Evolutionary conservation across 2,329 filamentous ascomycete species (phyloP).

Genomic region (Fusarium pseudonygamai): DNA sequence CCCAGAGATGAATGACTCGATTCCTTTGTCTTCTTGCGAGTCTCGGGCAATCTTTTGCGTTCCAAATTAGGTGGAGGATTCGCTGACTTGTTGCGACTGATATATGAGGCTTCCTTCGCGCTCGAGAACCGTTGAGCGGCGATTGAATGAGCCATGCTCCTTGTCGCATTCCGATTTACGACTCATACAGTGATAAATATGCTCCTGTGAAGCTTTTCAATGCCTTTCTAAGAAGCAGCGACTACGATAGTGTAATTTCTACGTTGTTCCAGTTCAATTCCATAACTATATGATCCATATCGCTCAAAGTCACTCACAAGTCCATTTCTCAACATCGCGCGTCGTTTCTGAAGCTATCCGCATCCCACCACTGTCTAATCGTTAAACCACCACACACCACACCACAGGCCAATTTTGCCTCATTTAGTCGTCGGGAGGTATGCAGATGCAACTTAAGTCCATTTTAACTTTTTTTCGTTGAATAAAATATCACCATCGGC

Average conservation of each 20-base stretch:
- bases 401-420: slow-evolving; percentile 1
- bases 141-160: slow-evolving; percentile 37
- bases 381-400: slow-evolving; percentile 33
- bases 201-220: slow-evolving; percentile 10
- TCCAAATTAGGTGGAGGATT: slow-evolving; percentile 21
- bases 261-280: slow-evolving; percentile 13
- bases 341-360: slow-evolving; percentile 49
- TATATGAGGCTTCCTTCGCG: slow-evolving; percentile 15
- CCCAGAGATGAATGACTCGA: slow-evolving; percentile 47
- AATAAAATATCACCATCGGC: background rate
- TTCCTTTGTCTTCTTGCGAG: slow-evolving; percentile 35
- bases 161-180: slow-evolving; percentile 49
- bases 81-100: slow-evolving; percentile 29
- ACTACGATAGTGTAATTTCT: slow-evolving; percentile 21
- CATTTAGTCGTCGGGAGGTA: background rate
- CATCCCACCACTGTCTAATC: slow-evolving; percentile 38
- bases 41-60: slow-evolving; percentile 37
- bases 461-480: slow-evolving; percentile 33
- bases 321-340: slow-evolving; percentile 25
- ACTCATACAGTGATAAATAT: slow-evolving; percentile 8
- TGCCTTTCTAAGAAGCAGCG: slow-evolving; percentile 26
- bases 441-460: background rate
- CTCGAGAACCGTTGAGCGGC: slow-evolving; percentile 27
- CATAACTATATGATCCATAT: slow-evolving; percentile 2
- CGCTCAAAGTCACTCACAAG: slow-evolving; percentile 45